phyloP scores from a whole-genome alignment of 306 rosid species.

The Dalbergia cultrata region DNA sequence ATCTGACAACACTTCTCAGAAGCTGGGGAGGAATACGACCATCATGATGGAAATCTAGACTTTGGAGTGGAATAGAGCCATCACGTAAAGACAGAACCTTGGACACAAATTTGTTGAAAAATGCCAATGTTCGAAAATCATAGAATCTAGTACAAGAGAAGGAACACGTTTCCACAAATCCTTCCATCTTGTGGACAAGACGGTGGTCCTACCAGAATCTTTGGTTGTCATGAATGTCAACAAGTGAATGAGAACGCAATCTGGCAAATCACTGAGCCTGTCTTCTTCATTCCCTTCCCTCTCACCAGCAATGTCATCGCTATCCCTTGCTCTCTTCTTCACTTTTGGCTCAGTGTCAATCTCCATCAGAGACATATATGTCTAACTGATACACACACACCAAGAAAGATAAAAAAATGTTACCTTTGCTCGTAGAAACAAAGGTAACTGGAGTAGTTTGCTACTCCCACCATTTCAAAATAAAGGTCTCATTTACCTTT shows the following conservation, averaged over 20 bases:
- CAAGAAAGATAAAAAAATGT: too few species aligned
- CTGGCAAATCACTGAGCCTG: constrained; percentile 14
- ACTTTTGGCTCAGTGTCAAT: too few species aligned
- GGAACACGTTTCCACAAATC: neutral
- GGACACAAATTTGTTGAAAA: neutral
- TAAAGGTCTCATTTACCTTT: too few species aligned
- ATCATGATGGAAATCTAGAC: neutral
- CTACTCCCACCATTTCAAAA: too few species aligned
- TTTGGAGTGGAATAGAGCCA: neutral
- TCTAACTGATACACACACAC: too few species aligned
- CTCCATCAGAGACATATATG: too few species aligned
- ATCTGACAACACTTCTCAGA: neutral
- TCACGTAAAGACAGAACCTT: neutral
- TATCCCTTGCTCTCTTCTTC: too few species aligned
- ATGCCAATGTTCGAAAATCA: neutral
- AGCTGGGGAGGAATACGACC: too few species aligned
- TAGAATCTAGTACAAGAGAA: neutral
- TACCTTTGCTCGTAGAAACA: too few species aligned
- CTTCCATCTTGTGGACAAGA: constrained; percentile 25
- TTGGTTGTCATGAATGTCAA: neutral
- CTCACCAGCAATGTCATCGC: too few species aligned
- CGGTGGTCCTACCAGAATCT: constrained; percentile 5
- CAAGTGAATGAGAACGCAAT: neutral
- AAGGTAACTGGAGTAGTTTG: too few species aligned
- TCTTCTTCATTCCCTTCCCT: neutral